Evolutionary conservation across 176 grass and related monocot genomes (phyloP).

Genomic region (Zoysia pacifica): DNA sequence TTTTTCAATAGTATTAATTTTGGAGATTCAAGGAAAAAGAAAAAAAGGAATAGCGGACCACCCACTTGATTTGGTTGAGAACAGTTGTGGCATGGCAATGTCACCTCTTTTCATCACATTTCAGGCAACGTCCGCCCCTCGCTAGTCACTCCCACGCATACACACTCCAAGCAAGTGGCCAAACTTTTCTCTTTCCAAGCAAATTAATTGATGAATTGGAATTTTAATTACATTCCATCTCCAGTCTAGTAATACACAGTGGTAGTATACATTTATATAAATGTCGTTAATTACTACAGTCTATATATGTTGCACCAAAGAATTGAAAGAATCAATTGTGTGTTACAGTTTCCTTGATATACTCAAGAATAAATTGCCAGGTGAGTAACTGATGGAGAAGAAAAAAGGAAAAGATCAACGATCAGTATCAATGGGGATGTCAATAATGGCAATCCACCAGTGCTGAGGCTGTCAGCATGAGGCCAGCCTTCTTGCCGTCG

Average conservation of each 20-base stretch:
- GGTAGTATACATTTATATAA: background rate
- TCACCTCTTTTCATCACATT: constrained; percentile 39
- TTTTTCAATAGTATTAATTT: too few relatives aligned
- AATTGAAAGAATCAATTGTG: constrained; percentile 52
- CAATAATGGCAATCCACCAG: constrained; percentile 69
- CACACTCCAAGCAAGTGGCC: constrained; percentile 20
- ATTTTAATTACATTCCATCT: constrained; percentile 1
- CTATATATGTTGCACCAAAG: constrained; percentile 41
- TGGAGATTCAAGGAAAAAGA: too few relatives aligned
- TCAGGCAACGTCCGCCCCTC: constrained; percentile 48
- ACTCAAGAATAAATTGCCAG: constrained; percentile 27
- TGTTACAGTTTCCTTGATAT: constrained; percentile 44
- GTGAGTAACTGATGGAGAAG: constrained; percentile 7
- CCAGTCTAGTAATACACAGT: too few relatives aligned
- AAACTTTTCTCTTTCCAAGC: constrained; percentile 17
- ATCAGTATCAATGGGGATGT: constrained; percentile 40
- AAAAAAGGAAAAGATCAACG: background rate
- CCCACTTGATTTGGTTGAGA: too few relatives aligned
- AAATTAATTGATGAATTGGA: background rate
- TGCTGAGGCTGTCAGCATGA: constrained; percentile 45
- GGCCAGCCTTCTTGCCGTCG: constrained; percentile 45
- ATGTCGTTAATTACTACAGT: constrained; percentile 18
- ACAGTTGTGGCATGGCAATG: background rate
- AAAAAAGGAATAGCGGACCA: too few relatives aligned
- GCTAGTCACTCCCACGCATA: background rate